Base-by-base conservation (phyloP, 768 basidiomycete genomes). In the Auricularia sp. region DNA sequence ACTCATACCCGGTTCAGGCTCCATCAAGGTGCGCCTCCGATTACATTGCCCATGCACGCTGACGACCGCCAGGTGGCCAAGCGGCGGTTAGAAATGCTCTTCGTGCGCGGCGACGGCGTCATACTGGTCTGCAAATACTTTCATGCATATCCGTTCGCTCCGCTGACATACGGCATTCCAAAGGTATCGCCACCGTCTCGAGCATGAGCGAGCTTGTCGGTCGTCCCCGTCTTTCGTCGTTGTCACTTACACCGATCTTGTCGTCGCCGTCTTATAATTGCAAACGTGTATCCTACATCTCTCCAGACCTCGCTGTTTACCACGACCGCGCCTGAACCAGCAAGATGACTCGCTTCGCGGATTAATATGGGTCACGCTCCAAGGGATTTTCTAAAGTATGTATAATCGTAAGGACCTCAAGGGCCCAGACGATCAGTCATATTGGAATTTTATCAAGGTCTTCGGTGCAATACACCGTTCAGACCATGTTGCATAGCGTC, bases 1-100 rank as follows among this genome's bases (percentile, higher is more conserved):
- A 2, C 21, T 59, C 16, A 21, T 35, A 5, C 56, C 56, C 33
- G 56, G 56, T 14, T 29, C 47, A 12, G 47, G 47, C 47, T 63
- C 35, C 51, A 21, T 51, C 2, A 51, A 51, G 3, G 47, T 51
- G 3, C 47, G 47, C 47, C 14, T 51, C 1, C 16, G 18, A 16
- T 18, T 1, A 44, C 43, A 11, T 18, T 44, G 43, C 11, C 18
- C 43, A 1, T 44, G 10, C 43, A 44, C 10, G 43, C 43, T 18
- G 21, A 53, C 58, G 64, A 61, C 63, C n/a, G 35, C 35, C 71
- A 96, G 94, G 85, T 93, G 23, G 92, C 91, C 65, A 94, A 93
- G 76, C 81, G 96, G 71, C 93, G 91, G 74, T 86, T 95, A 83
- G 93, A 96, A 62, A 98, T 99, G 96, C 80, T 99, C 51, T 99